Evolutionary conservation across 1,139 yeast species (phyloP).

Genomic region (Candida tunisiensis): DNA sequence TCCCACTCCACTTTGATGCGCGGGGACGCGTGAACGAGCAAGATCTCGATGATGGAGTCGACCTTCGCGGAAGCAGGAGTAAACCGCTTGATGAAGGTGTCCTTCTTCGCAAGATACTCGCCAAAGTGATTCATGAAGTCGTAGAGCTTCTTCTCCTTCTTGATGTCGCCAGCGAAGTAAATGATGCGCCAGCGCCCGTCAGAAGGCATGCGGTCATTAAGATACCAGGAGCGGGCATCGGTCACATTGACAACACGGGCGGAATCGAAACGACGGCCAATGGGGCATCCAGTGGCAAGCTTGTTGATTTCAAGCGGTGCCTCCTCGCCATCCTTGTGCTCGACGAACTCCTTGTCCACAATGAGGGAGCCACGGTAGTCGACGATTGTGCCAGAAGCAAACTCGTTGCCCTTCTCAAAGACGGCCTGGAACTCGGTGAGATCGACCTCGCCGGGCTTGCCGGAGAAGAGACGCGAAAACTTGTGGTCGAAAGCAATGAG

Average conservation of each 20-base stretch:
- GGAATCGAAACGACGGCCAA: conserved; percentile 17
- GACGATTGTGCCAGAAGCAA: conserved; percentile 21
- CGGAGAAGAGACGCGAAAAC: conserved; percentile 19
- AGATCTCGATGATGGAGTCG: conserved; percentile 15
- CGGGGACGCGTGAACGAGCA: conserved; percentile 13
- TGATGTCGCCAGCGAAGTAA: conserved; percentile 16
- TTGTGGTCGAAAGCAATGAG: conserved; percentile 21
- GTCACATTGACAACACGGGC: conserved; percentile 14
- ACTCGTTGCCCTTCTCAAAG: conserved; percentile 16
- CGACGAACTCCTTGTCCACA: conserved; percentile 5
- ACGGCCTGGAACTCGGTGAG: conserved; percentile 17
- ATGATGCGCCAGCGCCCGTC: conserved; percentile 18
- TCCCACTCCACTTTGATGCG: conserved; percentile 12
- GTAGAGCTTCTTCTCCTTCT: conserved; percentile 4
- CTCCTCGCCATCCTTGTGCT: conserved; percentile 2
- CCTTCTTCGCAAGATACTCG: conserved; percentile 7
- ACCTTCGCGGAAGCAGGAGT: conserved; percentile 14
- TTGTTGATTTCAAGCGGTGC: conserved; percentile 3
- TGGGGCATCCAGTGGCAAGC: conserved; percentile 14
- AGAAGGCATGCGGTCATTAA: conserved; percentile 15
- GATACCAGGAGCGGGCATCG: conserved; percentile 15
- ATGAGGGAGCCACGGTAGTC: conserved; percentile 15
- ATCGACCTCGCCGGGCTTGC: conserved; percentile 18
- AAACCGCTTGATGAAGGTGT: conserved; percentile 11
- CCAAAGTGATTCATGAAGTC: conserved; percentile 8